phyloP scores from a whole-genome alignment of 2,329 filamentous ascomycete genomes.

The Arthroderma uncinatum region DNA sequence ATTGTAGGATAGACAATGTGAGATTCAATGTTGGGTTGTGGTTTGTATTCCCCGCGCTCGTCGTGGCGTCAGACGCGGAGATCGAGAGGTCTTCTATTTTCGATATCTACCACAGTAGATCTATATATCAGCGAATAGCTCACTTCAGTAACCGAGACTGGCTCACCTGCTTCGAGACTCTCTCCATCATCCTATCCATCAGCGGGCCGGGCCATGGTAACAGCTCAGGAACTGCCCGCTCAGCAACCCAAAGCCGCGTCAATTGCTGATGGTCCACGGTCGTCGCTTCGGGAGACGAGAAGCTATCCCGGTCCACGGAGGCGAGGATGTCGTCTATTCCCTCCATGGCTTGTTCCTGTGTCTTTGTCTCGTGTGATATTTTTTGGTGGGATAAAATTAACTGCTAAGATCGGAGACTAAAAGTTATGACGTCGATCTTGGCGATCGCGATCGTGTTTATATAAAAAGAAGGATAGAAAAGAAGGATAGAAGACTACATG shows the following conservation, averaged over 20 bases:
- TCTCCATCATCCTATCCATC: conserved; percentile 69
- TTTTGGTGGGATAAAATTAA: not conserved
- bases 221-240: conserved; percentile 81
- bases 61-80: conserved; percentile 36
- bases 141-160: not conserved
- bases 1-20: conserved; percentile 86
- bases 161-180: conserved; percentile 51
- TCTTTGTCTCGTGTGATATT: not conserved
- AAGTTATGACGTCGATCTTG: conserved; percentile 1
- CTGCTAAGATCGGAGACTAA: not conserved
- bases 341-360: conserved; percentile 21
- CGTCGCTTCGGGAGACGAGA: conserved; percentile 27
- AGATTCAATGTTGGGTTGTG: conserved; percentile 89
- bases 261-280: conserved; percentile 68
- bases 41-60: conserved; percentile 29
- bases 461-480: not conserved
- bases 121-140: not conserved
- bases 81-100: conserved; percentile 51
- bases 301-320: conserved; percentile 52
- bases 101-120: conserved; percentile 41
- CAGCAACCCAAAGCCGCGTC: conserved; percentile 86
- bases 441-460: not conserved
- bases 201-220: conserved; percentile 64
- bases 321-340: conserved; percentile 72
- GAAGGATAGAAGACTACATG: not conserved